phyloP scores from a whole-genome alignment of 2,329 filamentous ascomycete genomes.

The Niveomyces coronatus region DNA sequence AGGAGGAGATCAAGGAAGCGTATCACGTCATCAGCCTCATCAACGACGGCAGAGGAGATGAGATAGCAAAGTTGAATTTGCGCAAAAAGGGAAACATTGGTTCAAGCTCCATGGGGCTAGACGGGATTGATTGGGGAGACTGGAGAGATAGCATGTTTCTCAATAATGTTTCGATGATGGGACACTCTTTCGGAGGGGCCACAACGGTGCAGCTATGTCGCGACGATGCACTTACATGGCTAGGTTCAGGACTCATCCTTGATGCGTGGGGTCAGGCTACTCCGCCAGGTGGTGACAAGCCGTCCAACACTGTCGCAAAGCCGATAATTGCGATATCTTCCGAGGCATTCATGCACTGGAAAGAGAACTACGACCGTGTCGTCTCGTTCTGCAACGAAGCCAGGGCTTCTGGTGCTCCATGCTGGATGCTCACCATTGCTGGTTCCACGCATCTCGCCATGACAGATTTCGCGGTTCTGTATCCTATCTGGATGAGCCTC shows the following conservation, averaged over 20 bases:
- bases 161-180: constrained; percentile 48
- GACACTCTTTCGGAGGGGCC: constrained; percentile 58
- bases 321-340: constrained; percentile 55
- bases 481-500: constrained; percentile 46
- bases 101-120: constrained; percentile 47
- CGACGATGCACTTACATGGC: constrained; percentile 40
- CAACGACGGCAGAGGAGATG: constrained; percentile 40
- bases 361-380: constrained; percentile 49
- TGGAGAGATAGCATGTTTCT: constrained; percentile 49
- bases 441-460: constrained; percentile 57
- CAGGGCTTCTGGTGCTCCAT: constrained; percentile 31
- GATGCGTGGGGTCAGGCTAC: constrained; percentile 52
- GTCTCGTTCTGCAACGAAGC: constrained; percentile 47
- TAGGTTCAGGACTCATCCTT: constrained; percentile 55
- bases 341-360: constrained; percentile 63
- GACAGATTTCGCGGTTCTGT: constrained; percentile 56
- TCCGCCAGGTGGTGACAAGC: constrained; percentile 32
- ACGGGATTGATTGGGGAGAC: constrained; percentile 41
- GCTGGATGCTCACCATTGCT: constrained; percentile 41
- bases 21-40: constrained; percentile 46
- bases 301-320: constrained; percentile 33
- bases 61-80: constrained; percentile 41
- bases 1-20: constrained; percentile 55
- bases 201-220: constrained; percentile 52
- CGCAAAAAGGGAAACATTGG: constrained; percentile 47